A percentile compares a stretch with the other conserved stretches of the same genome.
These are phyloP conservation scores for Collybiopsis luxurians DNA, from an alignment of 768 basidiomycete genomes.

Conservation along the genomic window DNA sequence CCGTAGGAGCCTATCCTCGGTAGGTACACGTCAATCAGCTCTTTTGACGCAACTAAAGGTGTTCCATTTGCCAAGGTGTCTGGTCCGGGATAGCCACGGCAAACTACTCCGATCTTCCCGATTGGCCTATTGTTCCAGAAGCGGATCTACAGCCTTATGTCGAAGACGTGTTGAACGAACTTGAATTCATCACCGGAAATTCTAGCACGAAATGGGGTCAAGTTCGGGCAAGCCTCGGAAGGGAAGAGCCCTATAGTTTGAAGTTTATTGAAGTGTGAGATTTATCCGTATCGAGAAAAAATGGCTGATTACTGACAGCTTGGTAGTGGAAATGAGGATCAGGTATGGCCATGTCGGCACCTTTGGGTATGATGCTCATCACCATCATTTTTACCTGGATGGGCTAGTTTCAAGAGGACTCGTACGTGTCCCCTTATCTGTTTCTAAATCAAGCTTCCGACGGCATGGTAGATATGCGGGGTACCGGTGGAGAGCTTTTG, in stretches of 20 bases:
- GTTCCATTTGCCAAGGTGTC: slow-evolving; percentile 16
- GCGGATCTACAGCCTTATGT: slow-evolving; percentile 30
- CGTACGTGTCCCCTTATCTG: slow-evolving; percentile 16
- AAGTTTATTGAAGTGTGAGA: slow-evolving; percentile 49
- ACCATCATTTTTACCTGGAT: no score
- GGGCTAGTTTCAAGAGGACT: slow-evolving; percentile 28
- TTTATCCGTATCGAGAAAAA: slow-evolving; percentile 1
- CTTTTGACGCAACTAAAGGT: background rate
- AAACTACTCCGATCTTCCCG: slow-evolving; percentile 35
- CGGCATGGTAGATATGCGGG: slow-evolving; percentile 37
- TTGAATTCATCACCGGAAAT: slow-evolving; percentile 56
- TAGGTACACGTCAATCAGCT: slow-evolving; percentile 4
- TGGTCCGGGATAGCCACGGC: slow-evolving; percentile 24
- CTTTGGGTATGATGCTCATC: background rate
- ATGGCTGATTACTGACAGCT: background rate
- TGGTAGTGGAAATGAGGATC: slow-evolving; percentile 30
- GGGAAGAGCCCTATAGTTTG: slow-evolving; percentile 48
- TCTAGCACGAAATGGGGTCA: slow-evolving; percentile 35
- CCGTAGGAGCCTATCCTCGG: slow-evolving; percentile 31
- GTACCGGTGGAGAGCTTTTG: slow-evolving; percentile 24
- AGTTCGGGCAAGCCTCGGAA: slow-evolving; percentile 51
- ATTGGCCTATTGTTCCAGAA: slow-evolving; percentile 33
- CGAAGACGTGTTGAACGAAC: slow-evolving; percentile 35
- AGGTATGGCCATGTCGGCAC: slow-evolving; percentile 11
- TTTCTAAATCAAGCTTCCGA: no score